phyloP scores from a whole-genome alignment of 129 eudicot genomes.

The Smallanthus sonchifolius region DNA sequence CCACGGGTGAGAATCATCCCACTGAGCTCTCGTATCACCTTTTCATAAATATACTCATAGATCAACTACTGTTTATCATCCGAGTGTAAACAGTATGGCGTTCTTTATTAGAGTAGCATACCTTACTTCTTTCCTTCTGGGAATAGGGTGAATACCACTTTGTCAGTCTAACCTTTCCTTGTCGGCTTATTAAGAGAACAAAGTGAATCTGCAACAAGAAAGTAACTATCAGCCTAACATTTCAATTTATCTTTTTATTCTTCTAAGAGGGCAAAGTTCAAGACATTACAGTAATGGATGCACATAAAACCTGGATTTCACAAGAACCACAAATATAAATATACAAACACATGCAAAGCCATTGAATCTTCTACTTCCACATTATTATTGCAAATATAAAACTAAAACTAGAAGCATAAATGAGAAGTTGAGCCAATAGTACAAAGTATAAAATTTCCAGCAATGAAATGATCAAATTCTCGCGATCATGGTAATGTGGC shows the following conservation, averaged over 20 bases:
- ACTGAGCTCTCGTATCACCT: conserved; percentile 90
- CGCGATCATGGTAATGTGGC: neutral
- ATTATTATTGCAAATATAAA: neutral
- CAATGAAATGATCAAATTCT: neutral
- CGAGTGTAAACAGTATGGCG: neutral
- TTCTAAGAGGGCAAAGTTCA: neutral
- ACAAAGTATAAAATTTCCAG: neutral
- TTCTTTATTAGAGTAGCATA: conserved; percentile 17
- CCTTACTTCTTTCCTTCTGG: conserved; percentile 93
- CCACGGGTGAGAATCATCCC: conserved; percentile 81
- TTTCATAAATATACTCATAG: conserved; percentile 7
- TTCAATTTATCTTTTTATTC: no score
- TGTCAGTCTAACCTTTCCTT: conserved; percentile 91
- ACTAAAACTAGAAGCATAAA: neutral
- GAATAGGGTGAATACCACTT: conserved; percentile 93
- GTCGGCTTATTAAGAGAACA: conserved; percentile 84
- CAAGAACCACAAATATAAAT: neutral
- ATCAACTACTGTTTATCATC: neutral
- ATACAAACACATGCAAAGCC: neutral
- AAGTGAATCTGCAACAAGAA: conserved; percentile 55
- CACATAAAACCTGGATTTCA: neutral
- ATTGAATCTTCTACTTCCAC: neutral
- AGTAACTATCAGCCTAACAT: neutral
- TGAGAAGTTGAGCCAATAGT: neutral
- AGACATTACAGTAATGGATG: neutral